Percentiles rank a stretch among this genome's conserved stretches.
phyloP scores from a whole-genome alignment of 1,284 basidiomycete genomes.

The Rhizoctonia solani region DNA sequence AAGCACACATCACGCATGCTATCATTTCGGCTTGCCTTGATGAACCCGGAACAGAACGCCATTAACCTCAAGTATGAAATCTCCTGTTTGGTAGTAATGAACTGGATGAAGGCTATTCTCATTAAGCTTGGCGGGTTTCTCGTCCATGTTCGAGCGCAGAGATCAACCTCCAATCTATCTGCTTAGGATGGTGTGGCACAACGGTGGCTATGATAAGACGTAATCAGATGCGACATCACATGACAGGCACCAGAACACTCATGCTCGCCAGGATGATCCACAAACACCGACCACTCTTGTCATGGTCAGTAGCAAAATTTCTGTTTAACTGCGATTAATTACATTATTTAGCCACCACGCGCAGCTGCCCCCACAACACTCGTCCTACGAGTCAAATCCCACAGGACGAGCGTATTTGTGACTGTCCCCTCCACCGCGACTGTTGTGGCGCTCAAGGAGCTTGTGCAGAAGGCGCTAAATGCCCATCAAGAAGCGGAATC shows the following conservation, averaged over 20 bases:
- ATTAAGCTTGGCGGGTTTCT: not conserved
- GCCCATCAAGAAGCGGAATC: conserved; percentile 3
- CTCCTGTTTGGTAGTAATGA: conserved; percentile 4
- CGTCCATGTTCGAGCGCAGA: not conserved
- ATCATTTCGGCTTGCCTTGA: not conserved
- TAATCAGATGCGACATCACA: conserved; percentile 16
- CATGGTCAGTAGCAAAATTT: not conserved
- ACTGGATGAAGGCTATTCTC: not conserved
- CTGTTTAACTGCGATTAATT: not conserved
- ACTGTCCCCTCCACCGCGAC: conserved; percentile 16
- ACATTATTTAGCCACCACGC: conserved; percentile 3
- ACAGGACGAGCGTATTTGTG: conserved; percentile 22
- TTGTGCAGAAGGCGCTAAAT: conserved; percentile 26
- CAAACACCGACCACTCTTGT: not conserved
- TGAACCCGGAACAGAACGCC: conserved; percentile 7
- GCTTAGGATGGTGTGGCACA: not conserved
- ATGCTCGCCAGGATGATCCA: not conserved
- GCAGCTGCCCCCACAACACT: conserved; percentile 3
- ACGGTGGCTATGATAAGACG: conserved; percentile 18
- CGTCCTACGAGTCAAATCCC: conserved; percentile 26
- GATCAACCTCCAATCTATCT: not conserved
- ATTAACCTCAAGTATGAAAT: not conserved
- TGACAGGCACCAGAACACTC: conserved; percentile 2
- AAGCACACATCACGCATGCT: not conserved
- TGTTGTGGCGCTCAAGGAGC: conserved; percentile 21